A percentile compares a stretch with the other conserved stretches of the same genome.
These are phyloP conservation scores for Cystobasidiopsis lactophilus DNA, from an alignment of 768 basidiomycete species.

Conservation along the genomic window DNA sequence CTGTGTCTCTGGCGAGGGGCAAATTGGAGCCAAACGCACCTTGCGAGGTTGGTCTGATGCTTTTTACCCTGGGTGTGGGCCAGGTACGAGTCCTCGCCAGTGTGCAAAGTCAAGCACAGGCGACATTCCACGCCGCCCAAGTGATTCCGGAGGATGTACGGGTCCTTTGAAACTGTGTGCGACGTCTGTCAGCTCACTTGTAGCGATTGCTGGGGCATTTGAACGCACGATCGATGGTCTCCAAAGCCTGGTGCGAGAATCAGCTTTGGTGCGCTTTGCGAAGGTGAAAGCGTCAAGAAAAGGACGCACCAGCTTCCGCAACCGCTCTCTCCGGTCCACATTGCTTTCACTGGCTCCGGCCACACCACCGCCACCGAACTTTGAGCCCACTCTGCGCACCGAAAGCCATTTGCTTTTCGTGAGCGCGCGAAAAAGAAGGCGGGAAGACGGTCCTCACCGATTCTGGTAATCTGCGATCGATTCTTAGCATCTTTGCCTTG, in stretches of 20 bases:
- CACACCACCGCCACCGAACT: slow-evolving; percentile 26
- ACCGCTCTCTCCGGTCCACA: slow-evolving; percentile 78
- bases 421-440: too few species aligned
- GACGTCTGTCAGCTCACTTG: not conserved
- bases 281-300: not conserved
- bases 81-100: slow-evolving; percentile 97
- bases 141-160: slow-evolving; percentile 95
- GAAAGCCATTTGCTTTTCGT: too few species aligned
- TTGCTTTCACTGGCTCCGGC: slow-evolving; percentile 88
- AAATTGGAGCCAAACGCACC: not conserved
- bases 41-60: slow-evolving; percentile 92
- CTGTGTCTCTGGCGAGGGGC: too few species aligned
- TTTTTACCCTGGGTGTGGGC: slow-evolving; percentile 99
- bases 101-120: slow-evolving; percentile 87
- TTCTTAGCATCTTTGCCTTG: too few species aligned
- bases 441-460: too few species aligned
- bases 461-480: too few species aligned
- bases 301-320: slow-evolving; percentile 46
- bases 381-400: slow-evolving; percentile 9
- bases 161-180: slow-evolving; percentile 38
- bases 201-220: slow-evolving; percentile 28
- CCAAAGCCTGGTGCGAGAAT: slow-evolving; percentile 37
- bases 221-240: slow-evolving; percentile 95
- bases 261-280: not conserved
- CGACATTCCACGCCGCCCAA: slow-evolving; percentile 96